Conservation (phyloP, 1,284 basidiomycete species). For the Ceratobasidium theobromae region DNA sequence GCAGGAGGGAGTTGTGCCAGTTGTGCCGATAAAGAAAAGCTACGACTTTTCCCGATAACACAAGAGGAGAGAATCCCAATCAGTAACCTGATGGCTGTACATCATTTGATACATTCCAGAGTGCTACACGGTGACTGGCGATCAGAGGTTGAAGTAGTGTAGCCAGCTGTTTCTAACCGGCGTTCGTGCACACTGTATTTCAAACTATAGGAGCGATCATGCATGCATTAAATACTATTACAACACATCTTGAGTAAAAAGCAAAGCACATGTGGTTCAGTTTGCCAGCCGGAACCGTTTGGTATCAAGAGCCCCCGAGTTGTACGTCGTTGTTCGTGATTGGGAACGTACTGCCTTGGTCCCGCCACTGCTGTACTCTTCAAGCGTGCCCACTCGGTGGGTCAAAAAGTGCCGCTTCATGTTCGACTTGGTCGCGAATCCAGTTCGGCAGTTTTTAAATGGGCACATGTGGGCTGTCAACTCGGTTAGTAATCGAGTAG, state of each 20-base stretch:
- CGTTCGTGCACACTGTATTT: no score
- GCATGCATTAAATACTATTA: neutral
- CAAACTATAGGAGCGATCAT: no score
- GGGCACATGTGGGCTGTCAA: slow-evolving; percentile 16
- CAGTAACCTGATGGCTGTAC: no score
- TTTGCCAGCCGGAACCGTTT: slow-evolving; percentile 16
- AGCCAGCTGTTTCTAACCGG: no score
- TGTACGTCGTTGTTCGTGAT: slow-evolving; percentile 9
- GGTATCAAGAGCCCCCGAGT: slow-evolving; percentile 16
- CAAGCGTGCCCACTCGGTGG: slow-evolving; percentile 12
- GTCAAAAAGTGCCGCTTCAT: slow-evolving; percentile 27
- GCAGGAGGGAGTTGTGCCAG: no score
- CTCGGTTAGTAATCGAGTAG: neutral
- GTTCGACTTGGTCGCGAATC: slow-evolving; percentile 17
- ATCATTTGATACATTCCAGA: no score
- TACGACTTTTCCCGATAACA: no score
- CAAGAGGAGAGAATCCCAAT: no score
- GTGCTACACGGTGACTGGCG: no score
- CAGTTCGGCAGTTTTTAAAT: neutral
- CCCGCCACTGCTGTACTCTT: slow-evolving; percentile 4
- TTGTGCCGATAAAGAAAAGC: no score
- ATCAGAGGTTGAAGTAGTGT: no score
- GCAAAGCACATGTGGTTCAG: no score
- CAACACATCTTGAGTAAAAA: neutral
- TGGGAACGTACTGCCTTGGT: neutral